Evolutionary conservation across 176 grass and related monocot genomes (phyloP).

Genomic region (Chrysopogon serrulatus): DNA sequence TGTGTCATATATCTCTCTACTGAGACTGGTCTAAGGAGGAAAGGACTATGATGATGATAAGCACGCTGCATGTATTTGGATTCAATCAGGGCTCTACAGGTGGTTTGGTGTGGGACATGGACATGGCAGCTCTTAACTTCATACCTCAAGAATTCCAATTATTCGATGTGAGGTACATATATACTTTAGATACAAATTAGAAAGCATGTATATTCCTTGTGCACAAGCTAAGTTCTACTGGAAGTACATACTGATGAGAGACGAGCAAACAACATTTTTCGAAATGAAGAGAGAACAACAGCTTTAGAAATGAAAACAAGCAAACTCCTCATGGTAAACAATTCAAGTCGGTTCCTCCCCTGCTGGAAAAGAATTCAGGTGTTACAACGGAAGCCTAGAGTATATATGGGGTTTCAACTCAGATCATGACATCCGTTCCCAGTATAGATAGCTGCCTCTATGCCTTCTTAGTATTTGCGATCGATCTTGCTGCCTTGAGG

Average conservation of each 20-base stretch:
- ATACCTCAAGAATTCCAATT: no score
- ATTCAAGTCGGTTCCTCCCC: neutral
- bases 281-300: neutral
- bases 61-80: no score
- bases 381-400: neutral
- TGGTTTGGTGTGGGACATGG: no score
- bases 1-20: no score
- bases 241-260: neutral
- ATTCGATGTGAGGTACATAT: neutral
- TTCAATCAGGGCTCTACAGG: no score
- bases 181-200: neutral
- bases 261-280: neutral
- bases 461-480: conserved; percentile 51
- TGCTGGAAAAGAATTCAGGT: neutral
- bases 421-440: neutral
- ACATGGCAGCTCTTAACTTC: no score
- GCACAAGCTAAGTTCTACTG: neutral
- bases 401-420: conserved; percentile 1
- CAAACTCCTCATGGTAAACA: neutral
- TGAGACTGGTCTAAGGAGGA: no score
- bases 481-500: conserved; percentile 77
- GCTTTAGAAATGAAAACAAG: neutral
- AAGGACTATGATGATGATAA: no score
- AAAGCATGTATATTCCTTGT: neutral
- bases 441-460: conserved; percentile 19